Conservation (phyloP, 495 filamentous ascomycete genomes). For the Aspergillus steynii region DNA sequence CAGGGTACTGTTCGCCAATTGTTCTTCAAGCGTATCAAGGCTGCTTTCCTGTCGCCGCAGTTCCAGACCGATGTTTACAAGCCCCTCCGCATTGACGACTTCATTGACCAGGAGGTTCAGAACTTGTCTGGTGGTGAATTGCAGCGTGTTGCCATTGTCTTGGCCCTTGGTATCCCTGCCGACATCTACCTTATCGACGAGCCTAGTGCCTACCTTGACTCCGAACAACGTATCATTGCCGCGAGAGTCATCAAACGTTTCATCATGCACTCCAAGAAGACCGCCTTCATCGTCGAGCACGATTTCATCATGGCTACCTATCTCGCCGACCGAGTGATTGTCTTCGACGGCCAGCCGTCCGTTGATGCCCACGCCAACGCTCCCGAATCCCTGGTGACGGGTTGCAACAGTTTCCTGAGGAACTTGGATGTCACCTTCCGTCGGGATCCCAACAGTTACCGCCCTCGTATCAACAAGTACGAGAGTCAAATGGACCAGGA, state of each 20-base stretch:
- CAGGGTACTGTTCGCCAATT: constrained; percentile 91
- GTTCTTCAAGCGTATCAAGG: constrained; percentile 97
- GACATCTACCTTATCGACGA: constrained; percentile 99
- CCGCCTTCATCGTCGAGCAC: constrained; percentile 98
- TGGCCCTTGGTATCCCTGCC: constrained; percentile 91
- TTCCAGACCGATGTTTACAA: constrained; percentile 99
- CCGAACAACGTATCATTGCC: constrained; percentile 97
- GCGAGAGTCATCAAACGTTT: constrained; percentile 98
- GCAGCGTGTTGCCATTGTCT: constrained; percentile 96
- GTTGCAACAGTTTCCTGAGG: constrained; percentile 95
- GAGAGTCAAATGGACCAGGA: constrained; percentile 95
- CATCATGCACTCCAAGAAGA: constrained; percentile 99
- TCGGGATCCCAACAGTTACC: constrained; percentile 92
- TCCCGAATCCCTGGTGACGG: constrained; percentile 89
- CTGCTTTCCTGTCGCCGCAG: constrained; percentile 90
- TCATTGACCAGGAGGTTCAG: constrained; percentile 99
- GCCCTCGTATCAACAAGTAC: constrained; percentile 97
- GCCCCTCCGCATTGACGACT: constrained; percentile 94
- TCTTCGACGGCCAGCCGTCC: constrained; percentile 93
- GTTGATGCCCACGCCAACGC: constrained; percentile 82
- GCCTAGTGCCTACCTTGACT: constrained; percentile 92
- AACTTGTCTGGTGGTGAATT: constrained; percentile 98
- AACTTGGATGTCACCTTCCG: constrained; percentile 97
- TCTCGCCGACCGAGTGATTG: constrained; percentile 95
- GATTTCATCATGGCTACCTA: constrained; percentile 99